These are phyloP conservation scores for Magnusiomyces suaveolens DNA, from an alignment of 1,139 yeast species.

Conservation along the genomic window DNA sequence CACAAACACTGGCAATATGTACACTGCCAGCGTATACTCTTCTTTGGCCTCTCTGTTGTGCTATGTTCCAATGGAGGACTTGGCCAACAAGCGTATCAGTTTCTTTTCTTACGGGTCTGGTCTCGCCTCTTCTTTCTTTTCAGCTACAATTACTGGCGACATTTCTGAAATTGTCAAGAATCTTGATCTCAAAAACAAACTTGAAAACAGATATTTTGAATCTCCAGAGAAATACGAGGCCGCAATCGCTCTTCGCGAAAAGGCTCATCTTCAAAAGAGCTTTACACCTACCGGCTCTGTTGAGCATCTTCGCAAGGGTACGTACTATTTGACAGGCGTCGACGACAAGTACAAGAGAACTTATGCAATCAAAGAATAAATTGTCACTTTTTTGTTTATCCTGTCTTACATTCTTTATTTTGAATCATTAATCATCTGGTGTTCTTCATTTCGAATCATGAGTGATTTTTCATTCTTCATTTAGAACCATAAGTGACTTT, in stretches of 20 bases:
- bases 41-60: constrained; percentile 73
- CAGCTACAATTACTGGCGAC: constrained; percentile 75
- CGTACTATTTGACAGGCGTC: constrained; percentile 74
- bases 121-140: constrained; percentile 81
- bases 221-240: constrained; percentile 75
- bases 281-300: constrained; percentile 71
- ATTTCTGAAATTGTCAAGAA: constrained; percentile 54
- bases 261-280: constrained; percentile 71
- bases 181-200: constrained; percentile 60
- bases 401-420: no score
- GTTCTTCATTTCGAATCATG: no score
- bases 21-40: constrained; percentile 90
- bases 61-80: constrained; percentile 61
- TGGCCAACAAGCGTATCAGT: constrained; percentile 80
- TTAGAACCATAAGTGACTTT: no score
- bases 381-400: no score
- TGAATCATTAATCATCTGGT: no score
- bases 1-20: constrained; percentile 97
- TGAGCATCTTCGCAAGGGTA: constrained; percentile 61
- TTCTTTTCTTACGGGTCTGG: constrained; percentile 98
- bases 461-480: no score
- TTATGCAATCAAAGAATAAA: constrained; percentile 53
- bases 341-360: constrained; percentile 85
- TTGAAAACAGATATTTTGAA: constrained; percentile 55
- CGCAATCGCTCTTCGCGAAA: constrained; percentile 79